Evolutionary conservation across 2,329 filamentous ascomycete genomes (phyloP).

Genomic region (Coleophoma eucalyptorum): DNA sequence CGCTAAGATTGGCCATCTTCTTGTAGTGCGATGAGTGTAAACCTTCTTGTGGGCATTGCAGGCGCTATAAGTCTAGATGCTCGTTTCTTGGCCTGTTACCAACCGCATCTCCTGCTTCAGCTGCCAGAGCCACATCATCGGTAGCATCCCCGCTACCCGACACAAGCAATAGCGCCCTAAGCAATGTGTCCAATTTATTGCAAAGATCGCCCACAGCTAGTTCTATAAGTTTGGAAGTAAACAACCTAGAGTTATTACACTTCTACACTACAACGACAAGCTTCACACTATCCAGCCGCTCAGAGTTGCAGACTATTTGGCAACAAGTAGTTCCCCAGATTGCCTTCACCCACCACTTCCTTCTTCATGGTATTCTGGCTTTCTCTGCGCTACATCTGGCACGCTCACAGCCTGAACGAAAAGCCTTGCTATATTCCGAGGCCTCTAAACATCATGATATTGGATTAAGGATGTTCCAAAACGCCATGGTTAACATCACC

Average conservation of each 20-base stretch:
- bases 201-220: not conserved
- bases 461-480: constrained; percentile 6
- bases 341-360: constrained; percentile 11
- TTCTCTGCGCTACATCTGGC: constrained; percentile 13
- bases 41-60: constrained; percentile 14
- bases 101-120: not conserved
- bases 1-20: not conserved
- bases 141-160: not conserved
- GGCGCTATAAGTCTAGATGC: constrained; percentile 10
- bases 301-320: constrained; percentile 7
- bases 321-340: constrained; percentile 10
- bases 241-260: constrained; percentile 16
- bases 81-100: constrained; percentile 1
- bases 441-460: constrained; percentile 9
- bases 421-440: not conserved
- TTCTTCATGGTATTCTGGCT: constrained; percentile 14
- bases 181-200: not conserved
- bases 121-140: not conserved
- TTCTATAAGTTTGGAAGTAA: constrained; percentile 1
- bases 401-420: constrained; percentile 3
- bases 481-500: constrained; percentile 5
- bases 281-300: constrained; percentile 6
- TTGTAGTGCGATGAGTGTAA: constrained; percentile 17
- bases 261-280: constrained; percentile 12
- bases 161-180: not conserved